Conservation (phyloP, 257 asterid species). For the Fraxinus anomala region DNA sequence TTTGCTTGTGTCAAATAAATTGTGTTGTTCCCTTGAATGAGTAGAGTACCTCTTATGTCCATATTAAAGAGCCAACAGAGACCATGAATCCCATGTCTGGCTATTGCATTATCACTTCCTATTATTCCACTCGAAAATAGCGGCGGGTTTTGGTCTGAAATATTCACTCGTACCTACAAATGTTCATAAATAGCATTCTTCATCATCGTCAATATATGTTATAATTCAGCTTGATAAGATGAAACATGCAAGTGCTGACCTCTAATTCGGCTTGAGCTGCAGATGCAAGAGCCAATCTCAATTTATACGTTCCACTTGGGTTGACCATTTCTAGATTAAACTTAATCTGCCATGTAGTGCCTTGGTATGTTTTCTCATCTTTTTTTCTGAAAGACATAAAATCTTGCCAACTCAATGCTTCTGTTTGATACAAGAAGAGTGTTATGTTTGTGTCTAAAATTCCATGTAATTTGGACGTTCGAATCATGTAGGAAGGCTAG, state of each 20-base stretch:
- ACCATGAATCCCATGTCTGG: constrained; percentile 86
- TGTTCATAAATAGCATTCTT: not conserved
- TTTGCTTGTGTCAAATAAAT: constrained; percentile 67
- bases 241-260: constrained; percentile 29
- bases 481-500: no score
- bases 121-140: constrained; percentile 57
- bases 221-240: not conserved
- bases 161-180: constrained; percentile 58
- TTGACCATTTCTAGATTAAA: constrained; percentile 47
- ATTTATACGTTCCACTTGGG: constrained; percentile 47
- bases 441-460: no score
- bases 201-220: not conserved
- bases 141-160: constrained; percentile 35
- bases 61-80: constrained; percentile 64
- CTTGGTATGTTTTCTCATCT: constrained; percentile 42
- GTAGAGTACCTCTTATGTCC: constrained; percentile 40
- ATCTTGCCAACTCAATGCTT: not conserved
- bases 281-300: constrained; percentile 79
- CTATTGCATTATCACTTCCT: constrained; percentile 80
- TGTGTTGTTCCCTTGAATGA: constrained; percentile 51
- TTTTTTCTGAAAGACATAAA: constrained; percentile 43
- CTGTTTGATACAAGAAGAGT: not conserved
- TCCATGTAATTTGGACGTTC: no score
- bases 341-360: constrained; percentile 88
- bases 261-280: constrained; percentile 71